Percentiles rank a stretch among this genome's conserved stretches.
phyloP scores from a whole-genome alignment of 2,329 filamentous ascomycete genomes.

The Pseudogymnoascus sp. region DNA sequence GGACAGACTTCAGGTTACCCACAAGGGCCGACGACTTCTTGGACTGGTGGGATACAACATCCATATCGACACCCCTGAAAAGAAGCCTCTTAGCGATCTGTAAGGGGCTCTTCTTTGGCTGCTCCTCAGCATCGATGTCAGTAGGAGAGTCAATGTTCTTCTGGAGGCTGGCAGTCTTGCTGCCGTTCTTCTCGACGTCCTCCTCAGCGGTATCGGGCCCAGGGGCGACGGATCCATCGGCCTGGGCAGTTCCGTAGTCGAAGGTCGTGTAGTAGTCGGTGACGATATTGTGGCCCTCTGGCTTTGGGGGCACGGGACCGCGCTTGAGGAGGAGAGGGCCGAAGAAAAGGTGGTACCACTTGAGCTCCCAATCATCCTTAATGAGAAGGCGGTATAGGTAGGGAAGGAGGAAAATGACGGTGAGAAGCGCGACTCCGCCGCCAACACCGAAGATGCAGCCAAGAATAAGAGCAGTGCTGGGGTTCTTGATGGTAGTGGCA shows the following conservation, averaged over 20 bases:
- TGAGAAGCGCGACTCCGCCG: slow-evolving; percentile 32
- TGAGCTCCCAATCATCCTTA: slow-evolving; percentile 37
- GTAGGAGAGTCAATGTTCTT: slow-evolving; percentile 30
- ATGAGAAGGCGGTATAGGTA: slow-evolving; percentile 38
- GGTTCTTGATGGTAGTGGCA: slow-evolving; percentile 30
- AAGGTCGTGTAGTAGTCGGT: slow-evolving; percentile 37
- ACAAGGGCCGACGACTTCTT: slow-evolving; percentile 40
- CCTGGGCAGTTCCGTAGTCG: slow-evolving; percentile 29
- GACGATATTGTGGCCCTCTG: slow-evolving; percentile 27
- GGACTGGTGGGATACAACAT: slow-evolving; percentile 33
- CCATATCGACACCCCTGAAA: slow-evolving; percentile 42
- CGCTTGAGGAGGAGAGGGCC: slow-evolving; percentile 36
- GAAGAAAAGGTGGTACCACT: slow-evolving; percentile 35
- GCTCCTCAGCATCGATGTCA: slow-evolving; percentile 33
- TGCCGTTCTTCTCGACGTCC: slow-evolving; percentile 23
- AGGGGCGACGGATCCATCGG: slow-evolving; percentile 19
- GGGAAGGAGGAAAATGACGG: slow-evolving; percentile 40
- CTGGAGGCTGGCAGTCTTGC: slow-evolving; percentile 14
- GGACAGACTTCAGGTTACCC: slow-evolving; percentile 46
- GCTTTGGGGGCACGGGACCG: slow-evolving; percentile 29
- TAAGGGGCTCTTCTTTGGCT: slow-evolving; percentile 33
- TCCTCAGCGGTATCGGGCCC: slow-evolving; percentile 15
- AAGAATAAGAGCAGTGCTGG: slow-evolving; percentile 30
- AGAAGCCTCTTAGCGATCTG: slow-evolving; percentile 39
- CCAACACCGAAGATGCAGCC: slow-evolving; percentile 37